phyloP scores from a whole-genome alignment of 1,139 yeast genomes.

The Saccharomycopsis hybrid region DNA sequence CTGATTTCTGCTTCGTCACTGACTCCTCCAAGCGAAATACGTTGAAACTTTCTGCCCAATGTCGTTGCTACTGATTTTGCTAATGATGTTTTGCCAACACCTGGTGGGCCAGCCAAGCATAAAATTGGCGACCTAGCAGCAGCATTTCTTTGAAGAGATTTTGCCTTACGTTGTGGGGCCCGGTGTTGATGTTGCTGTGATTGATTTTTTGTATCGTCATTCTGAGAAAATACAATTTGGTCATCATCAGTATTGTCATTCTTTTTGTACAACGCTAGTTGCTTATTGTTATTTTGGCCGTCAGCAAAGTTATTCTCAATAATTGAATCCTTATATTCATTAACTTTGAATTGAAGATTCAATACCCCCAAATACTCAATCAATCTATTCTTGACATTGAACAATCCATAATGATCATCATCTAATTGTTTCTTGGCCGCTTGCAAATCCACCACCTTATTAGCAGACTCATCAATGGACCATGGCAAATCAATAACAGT shows the following conservation, averaged over 20 bases:
- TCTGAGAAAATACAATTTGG: not conserved
- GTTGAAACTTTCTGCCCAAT: constrained; percentile 70
- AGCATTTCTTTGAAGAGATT: constrained; percentile 20
- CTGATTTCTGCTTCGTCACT: constrained; percentile 87
- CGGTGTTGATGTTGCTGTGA: too few relatives aligned
- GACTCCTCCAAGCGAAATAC: constrained; percentile 83
- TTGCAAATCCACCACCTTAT: constrained; percentile 37
- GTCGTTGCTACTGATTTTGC: constrained; percentile 85
- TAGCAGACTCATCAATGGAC: constrained; percentile 30
- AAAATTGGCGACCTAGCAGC: constrained; percentile 61
- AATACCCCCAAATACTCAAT: constrained; percentile 77
- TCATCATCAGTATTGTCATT: not conserved
- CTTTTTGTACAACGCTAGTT: not conserved
- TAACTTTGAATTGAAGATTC: constrained; percentile 39
- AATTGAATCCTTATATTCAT: constrained; percentile 14
- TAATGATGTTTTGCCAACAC: constrained; percentile 88
- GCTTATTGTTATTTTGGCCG: not conserved
- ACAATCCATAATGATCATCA: constrained; percentile 78
- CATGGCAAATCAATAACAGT: constrained; percentile 63
- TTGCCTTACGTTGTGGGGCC: constrained; percentile 4
- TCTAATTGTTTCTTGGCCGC: constrained; percentile 59
- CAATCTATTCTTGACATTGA: constrained; percentile 72
- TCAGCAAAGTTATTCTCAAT: not conserved
- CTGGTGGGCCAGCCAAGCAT: constrained; percentile 89
- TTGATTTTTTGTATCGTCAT: not conserved